Percentiles rank a stretch among this genome's conserved stretches.
phyloP scores from a whole-genome alignment of 768 basidiomycete species.

The Coprinopsis sp. region DNA sequence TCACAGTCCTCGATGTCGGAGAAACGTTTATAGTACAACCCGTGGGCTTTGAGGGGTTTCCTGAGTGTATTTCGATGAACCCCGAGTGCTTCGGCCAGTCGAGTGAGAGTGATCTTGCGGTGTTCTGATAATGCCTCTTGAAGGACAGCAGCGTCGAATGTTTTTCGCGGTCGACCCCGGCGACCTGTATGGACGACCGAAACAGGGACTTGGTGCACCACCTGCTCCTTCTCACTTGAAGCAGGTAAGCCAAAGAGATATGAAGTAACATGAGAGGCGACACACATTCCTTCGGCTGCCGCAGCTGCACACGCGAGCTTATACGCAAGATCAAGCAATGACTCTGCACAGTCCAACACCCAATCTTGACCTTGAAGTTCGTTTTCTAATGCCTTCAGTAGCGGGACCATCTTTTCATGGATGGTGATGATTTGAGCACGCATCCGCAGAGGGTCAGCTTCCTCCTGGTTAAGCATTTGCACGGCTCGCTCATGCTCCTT shows the following conservation, averaged over 20 bases:
- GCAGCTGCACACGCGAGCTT: not conserved
- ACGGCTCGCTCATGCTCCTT: not conserved
- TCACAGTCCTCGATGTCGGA: not conserved
- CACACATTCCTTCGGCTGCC: not conserved
- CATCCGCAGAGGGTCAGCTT: not conserved
- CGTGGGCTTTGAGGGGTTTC: not conserved
- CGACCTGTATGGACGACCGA: not conserved
- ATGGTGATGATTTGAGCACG: not conserved
- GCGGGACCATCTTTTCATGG: not conserved
- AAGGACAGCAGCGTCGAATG: not conserved
- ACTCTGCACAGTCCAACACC: not conserved
- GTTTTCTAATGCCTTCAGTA: not conserved
- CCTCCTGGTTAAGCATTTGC: not conserved
- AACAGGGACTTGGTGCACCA: not conserved
- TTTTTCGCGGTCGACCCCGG: not conserved
- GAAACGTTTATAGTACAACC: not conserved
- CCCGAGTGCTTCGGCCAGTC: not conserved
- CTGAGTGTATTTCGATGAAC: not conserved
- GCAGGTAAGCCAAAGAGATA: not conserved
- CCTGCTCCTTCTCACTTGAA: not conserved
- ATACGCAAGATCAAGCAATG: not conserved
- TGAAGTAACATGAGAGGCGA: no score
- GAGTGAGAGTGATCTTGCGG: not conserved
- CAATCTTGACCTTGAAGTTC: not conserved
- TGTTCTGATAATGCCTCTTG: not conserved